A percentile compares a stretch with the other conserved stretches of the same genome.
These are phyloP conservation scores for Azolla pinnata DNA, from an alignment of 75 land plant genomes.

Conservation along the genomic window DNA sequence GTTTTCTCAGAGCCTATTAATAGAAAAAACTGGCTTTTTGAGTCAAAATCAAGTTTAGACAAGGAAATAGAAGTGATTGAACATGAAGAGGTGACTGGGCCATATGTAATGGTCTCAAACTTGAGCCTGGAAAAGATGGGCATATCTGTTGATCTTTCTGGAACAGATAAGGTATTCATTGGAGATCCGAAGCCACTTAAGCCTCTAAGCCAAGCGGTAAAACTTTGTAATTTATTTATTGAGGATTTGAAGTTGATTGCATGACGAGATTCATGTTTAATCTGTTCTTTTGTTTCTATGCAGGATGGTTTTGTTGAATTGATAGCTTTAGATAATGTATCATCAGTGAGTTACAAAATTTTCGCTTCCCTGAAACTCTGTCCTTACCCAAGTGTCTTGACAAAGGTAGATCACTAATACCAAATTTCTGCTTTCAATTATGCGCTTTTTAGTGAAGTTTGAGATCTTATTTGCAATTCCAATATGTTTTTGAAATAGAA, in stretches of 20 bases:
- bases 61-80: conserved; percentile 46
- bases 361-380: conserved; percentile 63
- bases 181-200: conserved; percentile 52
- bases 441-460: background rate
- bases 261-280: no score
- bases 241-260: no score
- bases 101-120: conserved; percentile 50
- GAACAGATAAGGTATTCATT: conserved; percentile 28
- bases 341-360: conserved; percentile 37
- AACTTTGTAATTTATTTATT: no score
- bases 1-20: conserved; percentile 30
- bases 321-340: conserved; percentile 53
- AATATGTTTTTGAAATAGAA: background rate
- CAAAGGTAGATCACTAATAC: no score
- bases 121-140: conserved; percentile 55
- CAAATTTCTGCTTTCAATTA: no score
- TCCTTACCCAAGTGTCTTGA: conserved; percentile 64
- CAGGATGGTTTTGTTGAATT: conserved; percentile 88
- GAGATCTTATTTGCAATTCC: background rate
- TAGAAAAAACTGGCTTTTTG: background rate
- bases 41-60: conserved; percentile 12
- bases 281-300: no score
- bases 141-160: conserved; percentile 45
- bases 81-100: conserved; percentile 57
- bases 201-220: conserved; percentile 76